Evolutionary conservation across 768 basidiomycete genomes (phyloP).

Genomic region (Termitomyces sp.): DNA sequence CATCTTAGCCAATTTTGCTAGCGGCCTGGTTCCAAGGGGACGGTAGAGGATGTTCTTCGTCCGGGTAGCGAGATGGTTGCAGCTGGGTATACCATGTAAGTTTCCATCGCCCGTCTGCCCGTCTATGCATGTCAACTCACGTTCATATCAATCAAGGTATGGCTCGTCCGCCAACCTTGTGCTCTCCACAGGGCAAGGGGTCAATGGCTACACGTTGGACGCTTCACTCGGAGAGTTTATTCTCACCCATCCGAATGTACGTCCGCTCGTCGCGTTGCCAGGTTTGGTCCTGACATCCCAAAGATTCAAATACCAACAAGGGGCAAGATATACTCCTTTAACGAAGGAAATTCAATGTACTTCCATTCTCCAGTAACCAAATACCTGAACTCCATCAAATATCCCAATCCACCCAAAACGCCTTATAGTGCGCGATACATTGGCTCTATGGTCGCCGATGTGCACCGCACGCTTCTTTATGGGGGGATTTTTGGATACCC

Average conservation of each 20-base stretch:
- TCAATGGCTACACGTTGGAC: slow-evolving; percentile 98
- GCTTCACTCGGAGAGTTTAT: slow-evolving; percentile 96
- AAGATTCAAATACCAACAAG: slow-evolving; percentile 90
- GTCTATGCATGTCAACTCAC: not conserved
- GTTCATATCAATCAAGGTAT: slow-evolving; percentile 33
- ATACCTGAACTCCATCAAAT: slow-evolving; percentile 91
- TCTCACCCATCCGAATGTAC: slow-evolving; percentile 91
- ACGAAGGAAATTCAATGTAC: slow-evolving; percentile 96
- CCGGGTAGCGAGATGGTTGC: slow-evolving; percentile 98
- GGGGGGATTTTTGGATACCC: slow-evolving; percentile 99
- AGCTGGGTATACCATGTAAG: slow-evolving; percentile 94
- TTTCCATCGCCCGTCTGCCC: slow-evolving; percentile 6
- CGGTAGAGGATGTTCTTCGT: slow-evolving; percentile 81
- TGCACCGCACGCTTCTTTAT: slow-evolving; percentile 92
- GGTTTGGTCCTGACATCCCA: slow-evolving; percentile 3
- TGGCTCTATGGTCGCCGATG: slow-evolving; percentile 99
- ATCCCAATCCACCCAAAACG: slow-evolving; percentile 66
- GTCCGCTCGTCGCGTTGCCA: slow-evolving; percentile 14
- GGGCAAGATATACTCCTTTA: slow-evolving; percentile 99
- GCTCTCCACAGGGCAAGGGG: slow-evolving; percentile 89
- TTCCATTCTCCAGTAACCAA: slow-evolving; percentile 78
- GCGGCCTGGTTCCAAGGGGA: slow-evolving; percentile 74
- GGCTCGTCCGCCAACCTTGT: slow-evolving; percentile 97
- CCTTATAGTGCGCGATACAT: slow-evolving; percentile 94
- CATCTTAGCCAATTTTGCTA: slow-evolving; percentile 21